Conservation (phyloP, 2,329 filamentous ascomycete genomes). For the Xylaria sp. region DNA sequence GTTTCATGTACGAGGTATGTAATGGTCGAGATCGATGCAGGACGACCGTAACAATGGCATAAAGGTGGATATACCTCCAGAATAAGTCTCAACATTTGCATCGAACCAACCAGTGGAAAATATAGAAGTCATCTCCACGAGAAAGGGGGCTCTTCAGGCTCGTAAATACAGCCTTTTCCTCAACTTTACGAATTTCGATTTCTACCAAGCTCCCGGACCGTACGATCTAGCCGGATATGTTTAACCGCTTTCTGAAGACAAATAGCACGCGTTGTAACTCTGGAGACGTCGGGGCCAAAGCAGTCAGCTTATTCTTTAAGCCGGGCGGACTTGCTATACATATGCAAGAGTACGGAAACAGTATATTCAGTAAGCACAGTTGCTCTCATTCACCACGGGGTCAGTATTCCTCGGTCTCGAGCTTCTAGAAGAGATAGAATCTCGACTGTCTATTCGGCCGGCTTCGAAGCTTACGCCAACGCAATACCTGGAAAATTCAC, state of each 20-base stretch:
- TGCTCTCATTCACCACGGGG: conserved; percentile 8
- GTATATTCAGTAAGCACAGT: conserved; percentile 29
- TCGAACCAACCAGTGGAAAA: conserved; percentile 31
- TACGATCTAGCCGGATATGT: conserved; percentile 18
- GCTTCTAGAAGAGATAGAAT: conserved; percentile 15
- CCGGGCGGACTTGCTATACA: conserved; percentile 22
- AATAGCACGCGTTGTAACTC: conserved; percentile 23
- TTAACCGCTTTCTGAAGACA: conserved; percentile 8
- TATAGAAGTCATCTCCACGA: conserved; percentile 13
- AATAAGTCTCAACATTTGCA: conserved; percentile 29
- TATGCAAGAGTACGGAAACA: conserved; percentile 29
- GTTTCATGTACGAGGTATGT: conserved; percentile 39
- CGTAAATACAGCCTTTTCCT: conserved; percentile 29
- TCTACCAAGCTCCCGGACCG: conserved; percentile 6
- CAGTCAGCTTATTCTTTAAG: conserved; percentile 31
- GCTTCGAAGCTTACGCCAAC: conserved; percentile 19
- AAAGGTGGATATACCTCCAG: conserved; percentile 37
- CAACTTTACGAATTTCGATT: conserved; percentile 25
- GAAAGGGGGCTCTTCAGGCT: neutral
- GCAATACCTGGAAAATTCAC: conserved; percentile 1
- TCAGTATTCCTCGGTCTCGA: conserved; percentile 1
- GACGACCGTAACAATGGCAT: conserved; percentile 22
- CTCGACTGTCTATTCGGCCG: neutral
- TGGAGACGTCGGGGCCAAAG: conserved; percentile 13
- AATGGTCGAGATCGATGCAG: conserved; percentile 26